Conservation (phyloP, 176 grass and related monocot species). For the Alopecurus myosuroides region DNA sequence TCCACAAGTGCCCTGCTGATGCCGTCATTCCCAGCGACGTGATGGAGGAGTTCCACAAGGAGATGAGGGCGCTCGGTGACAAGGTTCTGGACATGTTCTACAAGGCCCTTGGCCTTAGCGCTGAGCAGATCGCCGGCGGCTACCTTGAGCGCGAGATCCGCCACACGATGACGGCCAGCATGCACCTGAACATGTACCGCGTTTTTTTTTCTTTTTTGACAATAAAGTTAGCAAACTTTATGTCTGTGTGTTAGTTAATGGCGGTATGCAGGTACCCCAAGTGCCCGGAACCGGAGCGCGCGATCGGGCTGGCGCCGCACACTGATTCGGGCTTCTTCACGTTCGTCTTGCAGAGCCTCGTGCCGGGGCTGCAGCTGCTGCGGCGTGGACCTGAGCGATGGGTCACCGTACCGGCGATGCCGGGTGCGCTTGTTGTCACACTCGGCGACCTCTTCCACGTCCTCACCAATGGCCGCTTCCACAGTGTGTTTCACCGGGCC, state of each 20-base stretch:
- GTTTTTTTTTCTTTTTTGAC: too few species aligned
- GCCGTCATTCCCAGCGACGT: too few species aligned
- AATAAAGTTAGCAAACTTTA: too few species aligned
- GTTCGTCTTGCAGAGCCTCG: too few species aligned
- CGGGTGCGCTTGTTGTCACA: conserved; percentile 32
- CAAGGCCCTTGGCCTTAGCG: conserved; percentile 39
- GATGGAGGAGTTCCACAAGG: too few species aligned
- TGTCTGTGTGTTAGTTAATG: too few species aligned
- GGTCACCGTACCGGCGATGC: conserved; percentile 47
- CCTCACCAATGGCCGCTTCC: conserved; percentile 52
- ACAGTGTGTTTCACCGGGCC: too few species aligned
- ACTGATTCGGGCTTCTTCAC: conserved; percentile 61
- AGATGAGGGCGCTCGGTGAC: too few species aligned
- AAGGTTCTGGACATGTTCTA: conserved; percentile 43
- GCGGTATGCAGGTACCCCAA: too few species aligned
- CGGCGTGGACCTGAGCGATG: conserved; percentile 26
- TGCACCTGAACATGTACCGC: conserved; percentile 38
- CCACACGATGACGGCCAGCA: not conserved
- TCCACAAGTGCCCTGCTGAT: too few species aligned
- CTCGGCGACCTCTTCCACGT: conserved; percentile 55
- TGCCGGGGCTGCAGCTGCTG: conserved; percentile 58
- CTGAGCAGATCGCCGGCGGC: conserved; percentile 20
- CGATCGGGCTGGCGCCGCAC: conserved; percentile 55
- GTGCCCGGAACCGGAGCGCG: conserved; percentile 52
- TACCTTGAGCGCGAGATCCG: not conserved